These are phyloP conservation scores for Paramecium sonneborni DNA, from an alignment of 73 alveolate genomes.

Conservation along the genomic window DNA sequence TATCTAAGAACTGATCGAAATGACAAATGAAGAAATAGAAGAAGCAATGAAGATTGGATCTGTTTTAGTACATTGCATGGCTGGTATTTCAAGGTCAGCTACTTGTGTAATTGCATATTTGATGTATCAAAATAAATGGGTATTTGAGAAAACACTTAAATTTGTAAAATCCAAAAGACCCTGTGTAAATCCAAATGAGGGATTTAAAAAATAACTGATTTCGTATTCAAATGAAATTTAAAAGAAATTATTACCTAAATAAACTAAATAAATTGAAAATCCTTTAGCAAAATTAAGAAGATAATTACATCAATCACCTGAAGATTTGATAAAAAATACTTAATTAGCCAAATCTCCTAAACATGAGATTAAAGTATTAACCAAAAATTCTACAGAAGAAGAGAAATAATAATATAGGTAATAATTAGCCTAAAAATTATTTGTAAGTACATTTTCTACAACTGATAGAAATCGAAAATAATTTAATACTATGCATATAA, in stretches of 20 bases:
- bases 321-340: not conserved
- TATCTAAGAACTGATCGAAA: not conserved
- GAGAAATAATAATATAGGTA: not conserved
- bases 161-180: not conserved
- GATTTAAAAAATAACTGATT: conserved; percentile 13
- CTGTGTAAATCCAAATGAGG: not conserved
- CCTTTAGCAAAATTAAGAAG: not conserved
- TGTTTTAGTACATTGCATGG: not conserved
- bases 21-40: conserved; percentile 1
- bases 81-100: conserved; percentile 13
- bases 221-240: not conserved
- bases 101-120: not conserved
- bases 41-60: not conserved
- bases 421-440: not conserved
- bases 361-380: not conserved
- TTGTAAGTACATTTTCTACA: not conserved
- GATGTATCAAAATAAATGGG: not conserved
- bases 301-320: not conserved
- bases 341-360: not conserved
- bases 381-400: not conserved
- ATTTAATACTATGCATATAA: not conserved
- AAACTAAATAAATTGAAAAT: not conserved
- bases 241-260: not conserved
- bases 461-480: not conserved
- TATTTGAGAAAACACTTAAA: not conserved